Evolutionary conservation across 2,329 filamentous ascomycete genomes (phyloP).

Genomic region (Tricladium varicosporioides): DNA sequence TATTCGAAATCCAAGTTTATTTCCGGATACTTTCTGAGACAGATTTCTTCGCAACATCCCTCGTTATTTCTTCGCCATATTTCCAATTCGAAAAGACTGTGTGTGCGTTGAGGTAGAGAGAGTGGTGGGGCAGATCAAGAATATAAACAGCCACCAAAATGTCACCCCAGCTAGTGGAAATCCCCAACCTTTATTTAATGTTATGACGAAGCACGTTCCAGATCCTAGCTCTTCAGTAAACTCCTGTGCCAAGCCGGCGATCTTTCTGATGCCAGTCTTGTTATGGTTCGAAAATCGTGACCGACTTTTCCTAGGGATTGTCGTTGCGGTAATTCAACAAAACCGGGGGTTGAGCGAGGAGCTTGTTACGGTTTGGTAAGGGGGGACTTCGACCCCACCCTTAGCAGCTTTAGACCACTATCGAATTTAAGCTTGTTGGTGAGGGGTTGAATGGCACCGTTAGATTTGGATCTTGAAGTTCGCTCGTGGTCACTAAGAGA

Average conservation of each 20-base stretch:
- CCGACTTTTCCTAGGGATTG: constrained; percentile 10
- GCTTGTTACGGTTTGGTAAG: neutral
- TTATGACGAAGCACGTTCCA: constrained; percentile 1
- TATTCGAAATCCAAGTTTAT: too few species aligned
- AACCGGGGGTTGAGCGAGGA: neutral
- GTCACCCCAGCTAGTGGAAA: neutral
- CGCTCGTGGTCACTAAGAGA: neutral
- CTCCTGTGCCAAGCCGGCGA: constrained; percentile 36
- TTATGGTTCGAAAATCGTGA: constrained; percentile 7
- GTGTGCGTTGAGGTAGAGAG: too few species aligned
- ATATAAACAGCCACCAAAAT: neutral
- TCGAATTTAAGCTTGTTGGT: constrained; percentile 5
- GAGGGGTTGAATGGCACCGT: neutral
- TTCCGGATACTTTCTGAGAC: too few species aligned
- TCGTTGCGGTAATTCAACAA: neutral
- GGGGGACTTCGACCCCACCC: neutral
- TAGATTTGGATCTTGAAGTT: neutral
- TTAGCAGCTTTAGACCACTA: neutral
- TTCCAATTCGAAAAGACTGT: too few species aligned
- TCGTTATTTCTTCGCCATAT: too few species aligned
- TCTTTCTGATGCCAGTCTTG: constrained; percentile 44
- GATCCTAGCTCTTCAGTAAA: constrained; percentile 2
- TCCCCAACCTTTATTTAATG: neutral
- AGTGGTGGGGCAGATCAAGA: too few species aligned
- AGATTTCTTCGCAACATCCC: too few species aligned